A percentile compares a stretch with the other conserved stretches of the same genome.
phyloP scores from a whole-genome alignment of 2,329 filamentous ascomycete genomes.

The Grosmannia huntii region DNA sequence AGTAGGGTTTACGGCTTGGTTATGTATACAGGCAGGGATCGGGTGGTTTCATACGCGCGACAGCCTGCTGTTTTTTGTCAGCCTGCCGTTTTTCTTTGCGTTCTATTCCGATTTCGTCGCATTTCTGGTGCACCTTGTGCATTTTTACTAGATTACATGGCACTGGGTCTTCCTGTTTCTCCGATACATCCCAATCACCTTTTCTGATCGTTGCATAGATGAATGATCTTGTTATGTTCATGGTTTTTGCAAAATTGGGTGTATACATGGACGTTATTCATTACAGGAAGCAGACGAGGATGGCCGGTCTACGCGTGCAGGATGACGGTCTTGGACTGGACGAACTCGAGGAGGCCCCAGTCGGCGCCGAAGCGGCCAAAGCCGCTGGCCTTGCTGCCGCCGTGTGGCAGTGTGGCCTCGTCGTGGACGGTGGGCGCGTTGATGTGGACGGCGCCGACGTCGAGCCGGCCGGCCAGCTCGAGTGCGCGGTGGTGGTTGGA shows the following conservation, averaged over 20 bases:
- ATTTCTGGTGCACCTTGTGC: neutral
- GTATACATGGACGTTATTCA: too few species aligned
- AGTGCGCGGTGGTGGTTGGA: conserved; percentile 47
- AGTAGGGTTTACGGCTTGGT: neutral
- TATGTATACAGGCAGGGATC: neutral
- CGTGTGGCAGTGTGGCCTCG: conserved; percentile 50
- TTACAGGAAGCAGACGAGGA: too few species aligned
- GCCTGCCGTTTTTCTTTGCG: neutral
- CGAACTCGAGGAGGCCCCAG: conserved; percentile 2
- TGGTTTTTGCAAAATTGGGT: too few species aligned
- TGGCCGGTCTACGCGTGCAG: neutral
- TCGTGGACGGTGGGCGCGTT: conserved; percentile 55
- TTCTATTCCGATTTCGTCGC: neutral
- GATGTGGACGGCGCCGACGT: conserved; percentile 56
- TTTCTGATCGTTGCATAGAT: neutral
- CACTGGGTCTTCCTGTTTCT: neutral
- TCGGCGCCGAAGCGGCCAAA: conserved; percentile 40
- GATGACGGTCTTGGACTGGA: conserved; percentile 4
- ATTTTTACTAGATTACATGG: neutral
- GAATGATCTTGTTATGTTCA: neutral
- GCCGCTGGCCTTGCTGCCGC: conserved; percentile 51
- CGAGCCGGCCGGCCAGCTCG: conserved; percentile 47
- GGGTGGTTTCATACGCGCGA: neutral
- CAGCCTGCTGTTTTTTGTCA: neutral
- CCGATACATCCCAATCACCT: neutral